Conservation (phyloP, 1,284 basidiomycete genomes). For the Chondrostereum purpureum region DNA sequence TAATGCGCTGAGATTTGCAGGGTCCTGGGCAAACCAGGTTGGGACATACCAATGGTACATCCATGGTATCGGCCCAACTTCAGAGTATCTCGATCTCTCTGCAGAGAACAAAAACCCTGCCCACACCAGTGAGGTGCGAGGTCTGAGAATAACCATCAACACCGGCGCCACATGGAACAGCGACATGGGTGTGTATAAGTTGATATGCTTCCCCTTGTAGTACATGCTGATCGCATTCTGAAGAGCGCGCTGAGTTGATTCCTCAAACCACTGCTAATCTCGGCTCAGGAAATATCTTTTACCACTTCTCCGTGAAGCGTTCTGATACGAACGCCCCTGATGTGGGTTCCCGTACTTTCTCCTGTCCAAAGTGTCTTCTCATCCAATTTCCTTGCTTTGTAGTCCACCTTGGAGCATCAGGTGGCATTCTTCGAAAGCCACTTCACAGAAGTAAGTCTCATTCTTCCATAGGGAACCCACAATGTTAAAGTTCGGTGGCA, state of each 20-base stretch:
- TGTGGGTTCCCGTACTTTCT: constrained; percentile 24
- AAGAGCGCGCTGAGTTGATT: constrained; percentile 46
- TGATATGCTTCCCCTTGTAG: no score
- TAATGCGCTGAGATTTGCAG: constrained; percentile 27
- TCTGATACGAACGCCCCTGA: constrained; percentile 45
- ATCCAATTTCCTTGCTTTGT: constrained; percentile 4
- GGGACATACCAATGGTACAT: constrained; percentile 64
- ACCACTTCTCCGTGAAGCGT: constrained; percentile 56
- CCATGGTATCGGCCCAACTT: constrained; percentile 47
- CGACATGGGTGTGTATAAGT: constrained; percentile 24
- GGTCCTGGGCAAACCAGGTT: constrained; percentile 54
- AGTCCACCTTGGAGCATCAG: constrained; percentile 53
- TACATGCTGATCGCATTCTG: no score
- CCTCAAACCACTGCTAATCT: constrained; percentile 54
- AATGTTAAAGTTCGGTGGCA: constrained; percentile 16
- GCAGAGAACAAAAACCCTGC: constrained; percentile 58
- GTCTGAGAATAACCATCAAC: constrained; percentile 52
- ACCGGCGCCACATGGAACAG: constrained; percentile 48
- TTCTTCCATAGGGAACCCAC: no score
- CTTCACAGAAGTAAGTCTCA: constrained; percentile 45
- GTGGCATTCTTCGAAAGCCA: constrained; percentile 58
- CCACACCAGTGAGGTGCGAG: constrained; percentile 42
- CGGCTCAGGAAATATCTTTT: constrained; percentile 54
- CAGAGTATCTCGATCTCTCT: constrained; percentile 47
- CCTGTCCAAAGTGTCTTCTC: not conserved